phyloP scores from a whole-genome alignment of 2,329 filamentous ascomycete species.

The Orbilia javanica region DNA sequence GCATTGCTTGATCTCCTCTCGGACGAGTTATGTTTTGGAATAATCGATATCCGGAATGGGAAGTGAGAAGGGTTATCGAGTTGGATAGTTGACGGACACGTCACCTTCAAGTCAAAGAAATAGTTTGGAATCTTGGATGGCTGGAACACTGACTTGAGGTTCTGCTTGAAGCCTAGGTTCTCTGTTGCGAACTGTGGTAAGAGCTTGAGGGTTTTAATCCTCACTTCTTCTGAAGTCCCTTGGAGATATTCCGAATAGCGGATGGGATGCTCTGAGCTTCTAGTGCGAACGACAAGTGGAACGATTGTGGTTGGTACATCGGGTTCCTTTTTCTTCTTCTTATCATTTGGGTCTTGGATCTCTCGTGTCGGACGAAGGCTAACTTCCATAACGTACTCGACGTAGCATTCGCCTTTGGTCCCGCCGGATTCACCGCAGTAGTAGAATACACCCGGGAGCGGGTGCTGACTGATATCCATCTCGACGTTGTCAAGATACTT shows the following conservation, averaged over 20 bases:
- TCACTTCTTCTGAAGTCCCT: background rate
- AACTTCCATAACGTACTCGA: slow-evolving; percentile 51
- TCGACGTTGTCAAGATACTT: slow-evolving; percentile 51
- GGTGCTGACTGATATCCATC: slow-evolving; percentile 40
- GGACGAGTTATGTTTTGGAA: slow-evolving; percentile 19
- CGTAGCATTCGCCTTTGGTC: slow-evolving; percentile 20
- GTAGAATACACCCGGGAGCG: slow-evolving; percentile 50
- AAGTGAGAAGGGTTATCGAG: slow-evolving; percentile 35
- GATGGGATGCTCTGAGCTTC: slow-evolving; percentile 40
- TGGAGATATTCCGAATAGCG: slow-evolving; percentile 23
- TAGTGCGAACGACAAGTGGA: slow-evolving; percentile 26
- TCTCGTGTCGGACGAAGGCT: slow-evolving; percentile 11
- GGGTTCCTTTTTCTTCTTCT: slow-evolving; percentile 11
- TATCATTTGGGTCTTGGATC: slow-evolving; percentile 6
- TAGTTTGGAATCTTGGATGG: slow-evolving; percentile 45
- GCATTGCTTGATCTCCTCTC: background rate
- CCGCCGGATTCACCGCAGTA: slow-evolving; percentile 37
- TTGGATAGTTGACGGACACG: slow-evolving; percentile 33
- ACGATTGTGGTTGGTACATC: slow-evolving; percentile 34
- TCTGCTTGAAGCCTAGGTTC: slow-evolving; percentile 33
- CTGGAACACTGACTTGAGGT: slow-evolving; percentile 37
- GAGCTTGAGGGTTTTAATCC: slow-evolving; percentile 35
- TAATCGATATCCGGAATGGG: slow-evolving; percentile 43
- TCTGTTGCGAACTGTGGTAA: slow-evolving; percentile 43
- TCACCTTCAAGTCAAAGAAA: slow-evolving; percentile 38